phyloP scores from a whole-genome alignment of 2,329 filamentous ascomycete species.

The Pseudogymnoascus sp. region DNA sequence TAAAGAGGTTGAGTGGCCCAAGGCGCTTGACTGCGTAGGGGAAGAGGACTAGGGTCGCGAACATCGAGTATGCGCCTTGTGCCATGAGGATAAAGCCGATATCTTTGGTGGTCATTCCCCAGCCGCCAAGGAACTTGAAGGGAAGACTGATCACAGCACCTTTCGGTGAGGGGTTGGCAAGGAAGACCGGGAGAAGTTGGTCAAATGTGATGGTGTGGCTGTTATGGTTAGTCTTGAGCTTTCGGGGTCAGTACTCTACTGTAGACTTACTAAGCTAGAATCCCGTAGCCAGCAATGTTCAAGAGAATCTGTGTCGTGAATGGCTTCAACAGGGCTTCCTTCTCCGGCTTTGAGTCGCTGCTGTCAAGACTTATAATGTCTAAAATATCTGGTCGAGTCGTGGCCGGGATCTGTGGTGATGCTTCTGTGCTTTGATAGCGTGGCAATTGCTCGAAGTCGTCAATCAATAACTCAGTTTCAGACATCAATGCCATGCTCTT shows the following conservation, averaged over 20 bases:
- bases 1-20: constrained; percentile 74
- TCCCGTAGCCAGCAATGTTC: constrained; percentile 83
- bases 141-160: constrained; percentile 51
- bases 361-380: constrained; percentile 31
- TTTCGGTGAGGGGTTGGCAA: constrained; percentile 46
- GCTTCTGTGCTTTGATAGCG: constrained; percentile 57
- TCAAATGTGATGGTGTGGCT: constrained; percentile 98
- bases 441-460: constrained; percentile 50
- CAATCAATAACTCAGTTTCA: constrained; percentile 46
- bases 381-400: constrained; percentile 29
- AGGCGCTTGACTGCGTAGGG: constrained; percentile 67
- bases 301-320: constrained; percentile 81
- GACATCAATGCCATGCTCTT: constrained; percentile 33
- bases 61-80: constrained; percentile 83
- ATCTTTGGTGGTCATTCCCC: constrained; percentile 71
- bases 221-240: constrained; percentile 19
- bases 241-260: constrained; percentile 9
- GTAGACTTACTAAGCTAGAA: constrained; percentile 79
- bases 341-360: constrained; percentile 25
- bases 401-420: constrained; percentile 41
- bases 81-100: constrained; percentile 84
- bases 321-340: constrained; percentile 43
- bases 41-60: constrained; percentile 71
- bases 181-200: constrained; percentile 83
- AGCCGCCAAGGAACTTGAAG: constrained; percentile 83